Percentiles rank a stretch among this genome's conserved stretches.
These are phyloP conservation scores for Boletus albobrunnescens DNA, from an alignment of 1,284 basidiomycete species.

Conservation along the genomic window DNA sequence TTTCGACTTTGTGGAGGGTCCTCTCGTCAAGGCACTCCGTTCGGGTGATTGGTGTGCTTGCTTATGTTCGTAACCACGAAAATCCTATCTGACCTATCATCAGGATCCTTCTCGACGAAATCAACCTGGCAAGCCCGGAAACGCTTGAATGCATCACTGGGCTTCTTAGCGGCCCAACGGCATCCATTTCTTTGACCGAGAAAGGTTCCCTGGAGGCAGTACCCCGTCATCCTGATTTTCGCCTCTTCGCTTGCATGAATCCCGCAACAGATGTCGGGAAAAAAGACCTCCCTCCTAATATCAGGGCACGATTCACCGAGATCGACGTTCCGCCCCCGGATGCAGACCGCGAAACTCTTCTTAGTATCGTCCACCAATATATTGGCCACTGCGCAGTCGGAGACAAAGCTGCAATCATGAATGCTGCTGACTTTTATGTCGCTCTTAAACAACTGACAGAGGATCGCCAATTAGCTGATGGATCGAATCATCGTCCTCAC, in stretches of 20 bases:
- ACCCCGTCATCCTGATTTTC: conserved; percentile 90
- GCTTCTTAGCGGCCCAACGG: conserved; percentile 79
- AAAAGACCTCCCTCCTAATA: conserved; percentile 89
- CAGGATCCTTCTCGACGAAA: conserved; percentile 94
- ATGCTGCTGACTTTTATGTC: conserved; percentile 89
- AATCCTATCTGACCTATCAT: conserved; percentile 4
- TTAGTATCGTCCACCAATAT: conserved; percentile 88
- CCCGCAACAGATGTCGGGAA: conserved; percentile 99
- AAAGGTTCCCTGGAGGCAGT: conserved; percentile 90
- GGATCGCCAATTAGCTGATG: conserved; percentile 86
- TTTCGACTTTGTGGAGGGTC: conserved; percentile 95
- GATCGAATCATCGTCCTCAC: conserved; percentile 92
- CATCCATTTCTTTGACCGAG: conserved; percentile 92
- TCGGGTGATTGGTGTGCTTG: conserved; percentile 82
- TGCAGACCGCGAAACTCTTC: conserved; percentile 84
- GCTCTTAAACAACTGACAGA: conserved; percentile 80
- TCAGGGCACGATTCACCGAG: conserved; percentile 92
- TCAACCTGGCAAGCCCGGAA: conserved; percentile 93
- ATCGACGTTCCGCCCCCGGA: conserved; percentile 94
- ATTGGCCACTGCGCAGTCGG: conserved; percentile 81
- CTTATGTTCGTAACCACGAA: background rate
- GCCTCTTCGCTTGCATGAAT: conserved; percentile 99
- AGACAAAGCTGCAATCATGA: conserved; percentile 85
- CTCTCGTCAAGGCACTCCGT: conserved; percentile 87
- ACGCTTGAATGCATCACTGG: conserved; percentile 91